Evolutionary conservation across 768 basidiomycete species (phyloP).

Genomic region (Chalciporus sphaerocephalus): DNA sequence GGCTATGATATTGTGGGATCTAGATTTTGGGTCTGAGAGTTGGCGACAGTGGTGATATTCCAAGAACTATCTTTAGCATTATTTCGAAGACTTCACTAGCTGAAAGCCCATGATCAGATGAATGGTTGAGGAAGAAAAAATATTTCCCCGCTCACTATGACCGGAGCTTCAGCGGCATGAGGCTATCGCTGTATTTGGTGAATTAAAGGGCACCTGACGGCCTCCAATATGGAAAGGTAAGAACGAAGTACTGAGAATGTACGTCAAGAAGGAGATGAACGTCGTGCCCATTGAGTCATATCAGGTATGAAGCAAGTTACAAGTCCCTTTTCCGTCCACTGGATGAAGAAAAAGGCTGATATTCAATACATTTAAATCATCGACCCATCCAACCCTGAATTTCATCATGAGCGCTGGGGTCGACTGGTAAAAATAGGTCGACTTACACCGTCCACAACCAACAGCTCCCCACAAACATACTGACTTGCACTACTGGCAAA

Average conservation of each 20-base stretch:
- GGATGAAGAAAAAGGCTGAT: neutral
- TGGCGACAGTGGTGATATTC: neutral
- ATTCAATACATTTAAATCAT: constrained; percentile 12
- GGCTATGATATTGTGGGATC: neutral
- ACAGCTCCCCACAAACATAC: constrained; percentile 64
- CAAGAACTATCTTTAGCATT: neutral
- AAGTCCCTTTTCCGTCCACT: constrained; percentile 1
- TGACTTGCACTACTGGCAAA: constrained; percentile 60
- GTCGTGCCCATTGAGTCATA: constrained; percentile 2
- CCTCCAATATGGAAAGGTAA: constrained; percentile 7
- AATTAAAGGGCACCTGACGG: constrained; percentile 3
- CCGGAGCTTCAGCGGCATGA: constrained; percentile 1
- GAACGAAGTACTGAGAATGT: constrained; percentile 4
- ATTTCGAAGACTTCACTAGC: neutral
- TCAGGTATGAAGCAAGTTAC: neutral
- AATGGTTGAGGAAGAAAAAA: neutral
- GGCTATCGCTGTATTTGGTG: constrained; percentile 8
- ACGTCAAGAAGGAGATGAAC: constrained; percentile 12
- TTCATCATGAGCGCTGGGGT: constrained; percentile 6
- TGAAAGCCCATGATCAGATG: neutral
- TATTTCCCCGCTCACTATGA: neutral
- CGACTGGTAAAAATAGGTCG: constrained; percentile 1
- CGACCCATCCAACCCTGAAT: constrained; percentile 63
- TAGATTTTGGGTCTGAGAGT: too few species aligned
- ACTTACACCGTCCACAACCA: constrained; percentile 67